Conservation (phyloP, 2,329 filamentous ascomycete species). For the Colletotrichum tofieldiae region DNA sequence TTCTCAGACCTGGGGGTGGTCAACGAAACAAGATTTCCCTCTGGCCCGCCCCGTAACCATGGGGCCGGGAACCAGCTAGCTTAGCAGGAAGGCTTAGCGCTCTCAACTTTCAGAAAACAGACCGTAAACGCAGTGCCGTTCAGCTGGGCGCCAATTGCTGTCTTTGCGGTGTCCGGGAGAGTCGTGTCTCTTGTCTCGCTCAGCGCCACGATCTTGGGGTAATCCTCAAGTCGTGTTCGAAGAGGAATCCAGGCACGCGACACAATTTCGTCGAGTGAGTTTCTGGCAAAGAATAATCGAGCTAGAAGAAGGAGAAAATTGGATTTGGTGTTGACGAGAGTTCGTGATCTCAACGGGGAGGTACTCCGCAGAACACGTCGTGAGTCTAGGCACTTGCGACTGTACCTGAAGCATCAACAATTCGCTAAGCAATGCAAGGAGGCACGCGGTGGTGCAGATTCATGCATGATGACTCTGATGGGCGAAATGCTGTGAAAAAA, state of each 20-base stretch:
- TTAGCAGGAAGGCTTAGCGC: too few species aligned
- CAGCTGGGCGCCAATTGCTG: not conserved
- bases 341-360: too few species aligned
- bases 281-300: not conserved
- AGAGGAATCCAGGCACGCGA: constrained; percentile 11
- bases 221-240: not conserved
- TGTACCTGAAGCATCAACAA: not conserved
- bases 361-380: too few species aligned
- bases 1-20: not conserved
- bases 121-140: constrained; percentile 2
- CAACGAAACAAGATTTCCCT: not conserved
- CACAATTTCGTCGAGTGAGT: too few species aligned
- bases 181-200: not conserved
- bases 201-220: constrained; percentile 1
- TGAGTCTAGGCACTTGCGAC: not conserved
- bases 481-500: not conserved
- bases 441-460: not conserved
- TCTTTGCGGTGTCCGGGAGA: not conserved
- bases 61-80: not conserved
- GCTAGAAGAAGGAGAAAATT: not conserved
- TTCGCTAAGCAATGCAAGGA: not conserved
- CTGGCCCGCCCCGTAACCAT: not conserved
- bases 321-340: not conserved
- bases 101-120: not conserved
- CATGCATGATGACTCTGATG: not conserved